Evolutionary conservation across 495 filamentous ascomycete species (phyloP).

Genomic region (Penicillium argentinense): DNA sequence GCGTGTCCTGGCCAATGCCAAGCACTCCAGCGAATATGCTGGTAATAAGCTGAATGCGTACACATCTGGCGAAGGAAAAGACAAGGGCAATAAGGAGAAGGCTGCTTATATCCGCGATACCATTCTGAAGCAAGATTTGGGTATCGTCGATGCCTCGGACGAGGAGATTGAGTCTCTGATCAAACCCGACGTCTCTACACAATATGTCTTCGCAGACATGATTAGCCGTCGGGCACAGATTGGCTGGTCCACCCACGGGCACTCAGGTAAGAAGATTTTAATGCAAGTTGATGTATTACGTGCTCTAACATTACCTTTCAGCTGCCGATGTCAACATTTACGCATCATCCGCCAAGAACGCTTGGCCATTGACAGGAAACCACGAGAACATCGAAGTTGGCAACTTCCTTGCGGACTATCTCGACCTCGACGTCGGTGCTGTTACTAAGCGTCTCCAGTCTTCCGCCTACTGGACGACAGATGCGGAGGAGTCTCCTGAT

Average conservation of each 20-base stretch:
- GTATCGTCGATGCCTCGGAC: slow-evolving; percentile 70
- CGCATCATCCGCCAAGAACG: slow-evolving; percentile 53
- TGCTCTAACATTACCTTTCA: slow-evolving; percentile 27
- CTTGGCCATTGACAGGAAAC: slow-evolving; percentile 67
- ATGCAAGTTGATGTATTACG: not conserved
- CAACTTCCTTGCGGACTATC: slow-evolving; percentile 72
- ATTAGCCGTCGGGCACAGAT: slow-evolving; percentile 83
- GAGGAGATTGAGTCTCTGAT: slow-evolving; percentile 69
- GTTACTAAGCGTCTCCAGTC: slow-evolving; percentile 72
- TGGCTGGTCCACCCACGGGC: slow-evolving; percentile 90
- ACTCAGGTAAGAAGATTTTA: slow-evolving; percentile 55
- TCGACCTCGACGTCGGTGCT: slow-evolving; percentile 72
- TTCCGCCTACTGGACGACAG: slow-evolving; percentile 39
- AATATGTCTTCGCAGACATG: slow-evolving; percentile 75
- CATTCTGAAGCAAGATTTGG: slow-evolving; percentile 65
- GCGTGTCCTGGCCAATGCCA: slow-evolving; percentile 73
- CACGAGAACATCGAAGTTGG: slow-evolving; percentile 95
- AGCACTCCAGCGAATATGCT: slow-evolving; percentile 73
- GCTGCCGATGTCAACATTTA: slow-evolving; percentile 91
- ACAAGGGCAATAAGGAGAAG: slow-evolving; percentile 23
- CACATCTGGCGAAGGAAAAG: slow-evolving; percentile 34
- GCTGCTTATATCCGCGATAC: slow-evolving; percentile 56
- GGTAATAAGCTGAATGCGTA: slow-evolving; percentile 57
- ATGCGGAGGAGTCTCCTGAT: slow-evolving; percentile 13
- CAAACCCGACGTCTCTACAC: slow-evolving; percentile 38